Evolutionary conservation across 768 basidiomycete species (phyloP).

Genomic region (Russula emetica): DNA sequence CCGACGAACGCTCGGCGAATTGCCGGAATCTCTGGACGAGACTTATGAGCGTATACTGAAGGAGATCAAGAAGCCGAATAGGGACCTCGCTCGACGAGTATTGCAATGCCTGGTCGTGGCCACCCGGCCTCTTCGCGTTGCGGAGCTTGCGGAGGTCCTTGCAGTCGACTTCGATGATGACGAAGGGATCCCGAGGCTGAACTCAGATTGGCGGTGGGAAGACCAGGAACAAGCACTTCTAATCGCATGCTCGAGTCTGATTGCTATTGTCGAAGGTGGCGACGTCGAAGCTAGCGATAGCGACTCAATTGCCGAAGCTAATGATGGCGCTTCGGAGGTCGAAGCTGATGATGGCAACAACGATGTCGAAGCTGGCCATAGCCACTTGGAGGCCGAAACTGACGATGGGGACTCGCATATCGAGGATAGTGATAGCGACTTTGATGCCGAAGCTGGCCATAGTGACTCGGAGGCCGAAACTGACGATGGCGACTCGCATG

Average conservation of each 20-base stretch:
- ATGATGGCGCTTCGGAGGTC: no score
- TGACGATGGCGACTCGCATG: no score
- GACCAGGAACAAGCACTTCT: not conserved
- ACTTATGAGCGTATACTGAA: not conserved
- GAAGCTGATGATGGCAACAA: no score
- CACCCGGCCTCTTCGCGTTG: not conserved
- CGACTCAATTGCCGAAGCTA: no score
- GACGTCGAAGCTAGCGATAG: no score
- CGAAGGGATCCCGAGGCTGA: not conserved
- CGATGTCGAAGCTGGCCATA: no score
- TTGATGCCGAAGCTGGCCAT: no score
- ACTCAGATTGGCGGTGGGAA: not conserved
- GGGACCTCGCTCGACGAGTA: not conserved
- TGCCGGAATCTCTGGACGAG: not conserved
- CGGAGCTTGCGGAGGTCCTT: not conserved
- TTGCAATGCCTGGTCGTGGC: not conserved
- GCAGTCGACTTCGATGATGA: not conserved
- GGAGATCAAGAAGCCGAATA: not conserved
- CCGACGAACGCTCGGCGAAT: not conserved
- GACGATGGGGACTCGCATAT: no score
- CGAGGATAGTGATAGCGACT: no score
- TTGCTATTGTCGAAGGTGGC: no score
- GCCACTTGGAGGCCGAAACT: no score
- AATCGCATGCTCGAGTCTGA: not conserved
- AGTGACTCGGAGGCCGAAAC: no score